These are phyloP conservation scores for Candida ovalis DNA, from an alignment of 805 yeast genomes.

Conservation along the genomic window DNA sequence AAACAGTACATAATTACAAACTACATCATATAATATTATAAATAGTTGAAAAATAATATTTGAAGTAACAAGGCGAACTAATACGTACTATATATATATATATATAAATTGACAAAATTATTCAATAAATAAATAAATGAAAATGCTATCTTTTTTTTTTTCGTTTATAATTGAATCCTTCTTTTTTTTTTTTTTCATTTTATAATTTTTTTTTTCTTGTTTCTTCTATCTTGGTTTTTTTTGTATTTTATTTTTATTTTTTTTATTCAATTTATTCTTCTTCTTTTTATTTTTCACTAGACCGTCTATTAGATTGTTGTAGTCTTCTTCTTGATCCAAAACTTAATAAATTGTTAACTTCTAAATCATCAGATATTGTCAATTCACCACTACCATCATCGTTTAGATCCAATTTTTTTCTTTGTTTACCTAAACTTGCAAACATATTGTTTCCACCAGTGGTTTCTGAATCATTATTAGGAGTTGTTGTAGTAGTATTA, in stretches of 20 bases:
- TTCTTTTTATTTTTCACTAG: not conserved
- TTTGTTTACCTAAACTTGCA: slow-evolving; percentile 26
- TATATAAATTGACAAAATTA: too few species aligned
- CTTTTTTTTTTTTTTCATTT: too few species aligned
- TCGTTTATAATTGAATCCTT: too few species aligned
- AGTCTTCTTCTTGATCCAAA: slow-evolving; percentile 24
- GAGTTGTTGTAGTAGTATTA: not conserved
- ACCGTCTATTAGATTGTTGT: slow-evolving; percentile 13
- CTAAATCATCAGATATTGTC: slow-evolving; percentile 22
- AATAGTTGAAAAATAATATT: too few species aligned
- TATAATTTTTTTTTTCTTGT: too few species aligned
- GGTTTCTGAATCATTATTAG: not conserved
- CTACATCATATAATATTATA: too few species aligned
- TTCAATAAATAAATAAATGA: too few species aligned
- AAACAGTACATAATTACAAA: too few species aligned
- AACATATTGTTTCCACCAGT: slow-evolving; percentile 13
- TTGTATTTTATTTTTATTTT: not conserved
- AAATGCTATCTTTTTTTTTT: too few species aligned
- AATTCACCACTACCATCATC: slow-evolving; percentile 16
- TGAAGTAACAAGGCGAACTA: too few species aligned
- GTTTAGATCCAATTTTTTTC: slow-evolving; percentile 23
- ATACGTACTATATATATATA: too few species aligned
- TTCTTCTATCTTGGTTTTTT: not conserved
- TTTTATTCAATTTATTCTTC: not conserved
- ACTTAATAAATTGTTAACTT: slow-evolving; percentile 25